phyloP scores from a whole-genome alignment of 2,329 filamentous ascomycete species.

The Coniochaeta sp. region DNA sequence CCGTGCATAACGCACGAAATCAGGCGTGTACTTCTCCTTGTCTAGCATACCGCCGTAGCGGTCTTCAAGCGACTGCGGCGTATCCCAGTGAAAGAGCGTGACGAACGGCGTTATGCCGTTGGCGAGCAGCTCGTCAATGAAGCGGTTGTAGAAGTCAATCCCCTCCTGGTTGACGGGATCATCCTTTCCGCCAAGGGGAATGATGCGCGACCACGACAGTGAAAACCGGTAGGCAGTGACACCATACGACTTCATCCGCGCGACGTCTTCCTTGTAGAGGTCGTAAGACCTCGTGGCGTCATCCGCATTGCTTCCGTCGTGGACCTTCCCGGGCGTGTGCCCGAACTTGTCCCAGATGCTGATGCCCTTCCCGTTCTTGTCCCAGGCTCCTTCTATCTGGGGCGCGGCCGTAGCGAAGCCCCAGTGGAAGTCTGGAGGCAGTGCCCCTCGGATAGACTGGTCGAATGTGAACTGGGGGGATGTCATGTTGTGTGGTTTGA shows the following conservation, averaged over 20 bases:
- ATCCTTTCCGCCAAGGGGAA: slow-evolving; percentile 55
- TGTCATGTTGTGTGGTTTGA: neutral
- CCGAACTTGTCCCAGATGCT: slow-evolving; percentile 34
- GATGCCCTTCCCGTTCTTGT: slow-evolving; percentile 31
- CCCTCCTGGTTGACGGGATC: slow-evolving; percentile 56
- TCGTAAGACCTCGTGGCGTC: slow-evolving; percentile 31
- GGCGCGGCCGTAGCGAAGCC: slow-evolving; percentile 32
- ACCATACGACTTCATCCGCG: slow-evolving; percentile 50
- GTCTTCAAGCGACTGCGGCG: slow-evolving; percentile 50
- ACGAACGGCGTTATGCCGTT: slow-evolving; percentile 54
- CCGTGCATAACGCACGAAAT: slow-evolving; percentile 51
- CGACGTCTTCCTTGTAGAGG: slow-evolving; percentile 45
- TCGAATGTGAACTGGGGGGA: slow-evolving; percentile 10
- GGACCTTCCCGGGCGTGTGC: slow-evolving; percentile 29
- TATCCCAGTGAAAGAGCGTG: slow-evolving; percentile 61
- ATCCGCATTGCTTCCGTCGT: slow-evolving; percentile 30
- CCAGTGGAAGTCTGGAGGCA: slow-evolving; percentile 29
- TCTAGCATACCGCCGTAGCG: slow-evolving; percentile 55
- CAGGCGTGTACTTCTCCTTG: slow-evolving; percentile 53
- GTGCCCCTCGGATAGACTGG: slow-evolving; percentile 17
- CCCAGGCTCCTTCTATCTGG: slow-evolving; percentile 34
- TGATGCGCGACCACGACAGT: slow-evolving; percentile 57
- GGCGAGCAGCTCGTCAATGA: slow-evolving; percentile 51
- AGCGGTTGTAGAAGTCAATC: slow-evolving; percentile 50
- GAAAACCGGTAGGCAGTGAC: slow-evolving; percentile 58